phyloP scores from a whole-genome alignment of 352 stramenopile genomes.

The Labyrinthula sp. region DNA sequence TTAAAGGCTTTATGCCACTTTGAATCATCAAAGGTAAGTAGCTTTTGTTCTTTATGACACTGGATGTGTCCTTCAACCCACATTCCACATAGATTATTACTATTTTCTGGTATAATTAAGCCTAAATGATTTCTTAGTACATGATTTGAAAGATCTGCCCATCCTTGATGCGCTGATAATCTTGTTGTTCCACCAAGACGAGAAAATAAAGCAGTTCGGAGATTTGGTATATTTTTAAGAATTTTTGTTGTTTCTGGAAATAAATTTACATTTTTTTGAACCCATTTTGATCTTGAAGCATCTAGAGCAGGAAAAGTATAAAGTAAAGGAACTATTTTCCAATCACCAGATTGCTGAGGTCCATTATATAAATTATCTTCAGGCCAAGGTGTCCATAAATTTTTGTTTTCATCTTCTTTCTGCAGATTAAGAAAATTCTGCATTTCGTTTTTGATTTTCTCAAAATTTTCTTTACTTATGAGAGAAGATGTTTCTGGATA shows the following conservation, averaged over 20 bases:
- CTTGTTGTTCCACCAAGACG: constrained; percentile 40
- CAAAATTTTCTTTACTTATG: too few relatives aligned
- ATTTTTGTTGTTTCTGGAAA: constrained; percentile 40
- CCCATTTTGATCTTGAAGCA: constrained; percentile 37
- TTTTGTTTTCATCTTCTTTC: too few relatives aligned
- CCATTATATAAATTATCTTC: constrained; percentile 26
- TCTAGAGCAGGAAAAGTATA: constrained; percentile 48
- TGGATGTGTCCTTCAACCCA: constrained; percentile 51
- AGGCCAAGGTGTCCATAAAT: too few relatives aligned
- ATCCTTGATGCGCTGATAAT: constrained; percentile 47
- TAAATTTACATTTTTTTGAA: constrained; percentile 38
- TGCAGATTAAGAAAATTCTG: too few relatives aligned
- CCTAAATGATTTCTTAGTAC: constrained; percentile 47
- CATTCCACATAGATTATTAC: constrained; percentile 40
- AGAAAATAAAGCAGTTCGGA: constrained; percentile 49
- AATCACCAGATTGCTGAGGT: constrained; percentile 29
- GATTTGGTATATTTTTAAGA: constrained; percentile 34
- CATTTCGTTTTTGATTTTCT: too few relatives aligned
- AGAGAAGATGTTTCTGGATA: too few relatives aligned
- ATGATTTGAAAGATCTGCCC: constrained; percentile 51
- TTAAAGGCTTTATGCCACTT: constrained; percentile 41
- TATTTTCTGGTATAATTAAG: constrained; percentile 38
- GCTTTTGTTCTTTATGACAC: constrained; percentile 38
- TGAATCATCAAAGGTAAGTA: constrained; percentile 48
- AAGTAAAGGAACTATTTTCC: constrained; percentile 50